These are phyloP conservation scores for Pelargonium myrrhifolium DNA, from an alignment of 441 rosid genomes.

Conservation along the genomic window DNA sequence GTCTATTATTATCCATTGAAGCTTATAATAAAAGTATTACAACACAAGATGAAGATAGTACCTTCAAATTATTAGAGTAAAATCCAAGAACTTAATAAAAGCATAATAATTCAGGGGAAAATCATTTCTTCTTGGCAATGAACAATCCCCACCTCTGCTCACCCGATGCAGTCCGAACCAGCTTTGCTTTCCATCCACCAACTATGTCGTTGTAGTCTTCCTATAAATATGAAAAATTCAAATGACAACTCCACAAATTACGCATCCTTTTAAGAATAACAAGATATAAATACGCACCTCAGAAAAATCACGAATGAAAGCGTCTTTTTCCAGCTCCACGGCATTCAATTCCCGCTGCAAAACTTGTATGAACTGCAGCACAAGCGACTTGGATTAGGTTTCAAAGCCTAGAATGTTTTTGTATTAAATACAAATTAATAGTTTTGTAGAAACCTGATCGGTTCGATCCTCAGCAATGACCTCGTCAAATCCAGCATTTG, in stretches of 20 bases:
- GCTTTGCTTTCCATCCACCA: slow-evolving; percentile 2
- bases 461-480: slow-evolving; percentile 62
- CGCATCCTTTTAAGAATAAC: neutral
- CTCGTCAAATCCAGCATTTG: slow-evolving; percentile 68
- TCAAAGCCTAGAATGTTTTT: neutral
- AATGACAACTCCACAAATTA: neutral
- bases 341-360: slow-evolving; percentile 53
- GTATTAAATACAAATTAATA: neutral
- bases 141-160: neutral
- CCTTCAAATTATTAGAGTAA: no score
- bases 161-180: neutral
- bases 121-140: neutral
- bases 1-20: no score
- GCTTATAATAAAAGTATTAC: no score
- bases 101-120: neutral
- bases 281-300: slow-evolving; percentile 33
- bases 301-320: slow-evolving; percentile 63
- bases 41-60: no score
- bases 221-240: slow-evolving; percentile 24
- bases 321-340: slow-evolving; percentile 62
- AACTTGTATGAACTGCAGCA: slow-evolving; percentile 59
- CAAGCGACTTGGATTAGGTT: slow-evolving; percentile 6
- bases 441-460: neutral
- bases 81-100: no score
- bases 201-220: neutral